Evolutionary conservation across 164 flowering plant genomes (phyloP).

Genomic region (Liquidambar formosana): DNA sequence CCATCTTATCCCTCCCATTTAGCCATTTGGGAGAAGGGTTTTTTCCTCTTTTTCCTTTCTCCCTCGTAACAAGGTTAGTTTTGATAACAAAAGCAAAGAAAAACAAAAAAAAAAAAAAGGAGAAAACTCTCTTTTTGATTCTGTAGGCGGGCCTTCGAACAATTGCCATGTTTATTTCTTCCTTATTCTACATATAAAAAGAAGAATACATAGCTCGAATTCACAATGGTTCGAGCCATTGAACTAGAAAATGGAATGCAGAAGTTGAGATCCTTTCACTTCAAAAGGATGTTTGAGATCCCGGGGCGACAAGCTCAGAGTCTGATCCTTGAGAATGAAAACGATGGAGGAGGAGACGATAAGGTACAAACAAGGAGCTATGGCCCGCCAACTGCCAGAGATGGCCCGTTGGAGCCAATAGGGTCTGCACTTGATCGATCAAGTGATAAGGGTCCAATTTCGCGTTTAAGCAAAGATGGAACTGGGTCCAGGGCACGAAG

Average conservation of each 20-base stretch:
- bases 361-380: constrained; percentile 22
- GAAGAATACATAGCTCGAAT: background rate
- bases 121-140: too few relatives aligned
- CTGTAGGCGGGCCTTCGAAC: background rate
- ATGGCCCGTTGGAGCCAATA: constrained; percentile 22
- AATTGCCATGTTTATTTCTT: background rate
- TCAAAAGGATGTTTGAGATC: constrained; percentile 37
- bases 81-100: background rate
- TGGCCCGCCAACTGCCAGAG: constrained; percentile 6
- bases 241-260: constrained; percentile 27
- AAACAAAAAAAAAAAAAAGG: background rate
- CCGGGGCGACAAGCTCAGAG: constrained; percentile 33
- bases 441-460: constrained; percentile 25
- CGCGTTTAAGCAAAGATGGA: constrained; percentile 22
- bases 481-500: background rate
- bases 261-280: constrained; percentile 31
- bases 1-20: background rate
- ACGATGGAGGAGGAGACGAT: constrained; percentile 24
- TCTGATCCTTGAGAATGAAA: constrained; percentile 24
- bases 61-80: too few relatives aligned
- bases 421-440: constrained; percentile 18
- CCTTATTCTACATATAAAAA: background rate
- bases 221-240: constrained; percentile 46
- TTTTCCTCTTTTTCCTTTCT: background rate
- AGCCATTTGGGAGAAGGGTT: constrained; percentile 6